Evolutionary conservation across 1,284 basidiomycete species (phyloP), one percentile per base, ranked within the genome.

Genomic region (Ganoderma lucidum): DNA sequence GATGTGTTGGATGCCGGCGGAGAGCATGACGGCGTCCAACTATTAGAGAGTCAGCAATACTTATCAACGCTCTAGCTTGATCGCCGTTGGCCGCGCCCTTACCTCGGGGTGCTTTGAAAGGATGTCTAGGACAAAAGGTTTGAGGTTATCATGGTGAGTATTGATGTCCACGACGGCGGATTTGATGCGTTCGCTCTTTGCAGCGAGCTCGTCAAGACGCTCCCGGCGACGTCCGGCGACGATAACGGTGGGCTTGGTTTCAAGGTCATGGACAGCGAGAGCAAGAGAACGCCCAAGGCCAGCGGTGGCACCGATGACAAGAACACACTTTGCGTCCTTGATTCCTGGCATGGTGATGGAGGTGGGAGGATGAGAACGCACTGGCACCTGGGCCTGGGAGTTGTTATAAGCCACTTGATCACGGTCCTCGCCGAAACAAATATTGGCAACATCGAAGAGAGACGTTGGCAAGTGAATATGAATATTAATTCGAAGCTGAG

Each of bases 231-330:
- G 82, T 15, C 89, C 89, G 30, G 84, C 80, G 32, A 85, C 86
- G 65, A 92, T 86, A 45, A 91, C 86, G 2, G 80, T 83, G 1
- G 88, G 88, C 48, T 83, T 81, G 51, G 83, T 84, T 0, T 87
- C 86, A 2, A 89, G 78, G 37, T 79, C 80, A 62, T 84, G 81
- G 60, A 90, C 81, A 23, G 83, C 82, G 14, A 86, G 80, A 6
- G 90, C 89, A n/a, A 91, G 84, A 35, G 85, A 83, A 9, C 87
- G 84, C 19, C 90, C 90, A 23, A 90, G 87, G 41, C 90, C 89
- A 51, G 87, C 81, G 12, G 90, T 90, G 1, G 88, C 89, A 19
- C 90, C 89, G 64, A 89, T 84, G 65, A 91, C 82, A 53, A 91
- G 84, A 69, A 91, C 78, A 70, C 85, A 89, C 78, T 86, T 87